Conservation (phyloP, 2,329 filamentous ascomycete genomes). For the Domatiomyces catenatus region DNA sequence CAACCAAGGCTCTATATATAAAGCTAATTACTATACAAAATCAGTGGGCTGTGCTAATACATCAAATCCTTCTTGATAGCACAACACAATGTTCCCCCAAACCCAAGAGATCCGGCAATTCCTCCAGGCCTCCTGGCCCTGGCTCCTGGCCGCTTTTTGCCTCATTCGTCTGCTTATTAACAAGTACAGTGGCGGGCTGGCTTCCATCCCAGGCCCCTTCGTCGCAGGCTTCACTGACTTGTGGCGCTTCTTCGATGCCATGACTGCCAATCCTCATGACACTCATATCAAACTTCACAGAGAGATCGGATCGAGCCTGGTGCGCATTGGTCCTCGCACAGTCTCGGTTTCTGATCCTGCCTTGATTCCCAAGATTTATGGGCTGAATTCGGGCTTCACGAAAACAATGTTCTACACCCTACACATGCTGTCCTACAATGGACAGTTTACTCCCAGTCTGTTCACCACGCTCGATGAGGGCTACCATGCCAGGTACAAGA, state of each 20-base stretch:
- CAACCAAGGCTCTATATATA: no score
- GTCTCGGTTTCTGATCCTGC: constrained; percentile 60
- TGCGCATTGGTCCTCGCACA: constrained; percentile 57
- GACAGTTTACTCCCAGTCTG: constrained; percentile 18
- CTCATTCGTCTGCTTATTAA: constrained; percentile 10
- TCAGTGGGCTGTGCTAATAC: no score
- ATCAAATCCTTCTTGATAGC: no score
- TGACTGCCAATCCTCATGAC: constrained; percentile 45
- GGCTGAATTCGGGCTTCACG: constrained; percentile 61
- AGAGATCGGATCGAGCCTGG: constrained; percentile 53
- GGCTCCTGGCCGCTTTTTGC: constrained; percentile 3
- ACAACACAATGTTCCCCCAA: no score
- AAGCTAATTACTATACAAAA: no score
- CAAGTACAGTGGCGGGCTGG: constrained; percentile 10
- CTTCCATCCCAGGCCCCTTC: constrained; percentile 51
- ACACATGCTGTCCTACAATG: constrained; percentile 14
- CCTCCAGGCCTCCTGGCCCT: constrained; percentile 3
- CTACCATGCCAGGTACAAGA: constrained; percentile 58
- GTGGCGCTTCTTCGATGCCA: constrained; percentile 60
- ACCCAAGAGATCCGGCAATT: background rate
- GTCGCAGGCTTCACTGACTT: constrained; percentile 54
- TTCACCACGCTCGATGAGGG: constrained; percentile 59
- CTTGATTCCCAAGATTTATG: constrained; percentile 62
- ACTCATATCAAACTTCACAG: constrained; percentile 54
- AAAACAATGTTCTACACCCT: constrained; percentile 40